Base-by-base conservation (phyloP, 495 filamentous ascomycete genomes). In the Penicillium argentinense region DNA sequence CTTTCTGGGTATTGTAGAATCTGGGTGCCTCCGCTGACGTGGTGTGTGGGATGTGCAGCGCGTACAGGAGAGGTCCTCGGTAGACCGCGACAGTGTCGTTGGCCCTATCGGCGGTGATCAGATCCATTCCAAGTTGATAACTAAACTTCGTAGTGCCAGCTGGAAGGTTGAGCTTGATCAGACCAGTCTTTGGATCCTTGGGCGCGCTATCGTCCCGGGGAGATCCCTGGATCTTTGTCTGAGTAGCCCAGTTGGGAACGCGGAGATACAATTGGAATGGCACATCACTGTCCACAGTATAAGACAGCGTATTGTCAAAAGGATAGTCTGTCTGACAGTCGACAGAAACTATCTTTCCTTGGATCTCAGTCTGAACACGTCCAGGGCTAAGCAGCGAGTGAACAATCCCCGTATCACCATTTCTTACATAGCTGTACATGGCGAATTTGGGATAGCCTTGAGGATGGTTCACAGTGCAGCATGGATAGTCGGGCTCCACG, bases 381-480 rank as follows among this genome's bases (percentile, higher is more conserved):
- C 45, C 44, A 1, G 61, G 55, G n/a, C 56, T 54, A 2, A 64
- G 53, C 1, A 62, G 41, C 3, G 51, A 43, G 21, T 64, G 58
- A 5, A 57, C 45, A 5, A 64, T 37, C 3, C 44, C 60, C 40
- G 30, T 44, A 17, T 19, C 24, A 4, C 41, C 49, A 14, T 36
- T 48, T 30, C 34, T 49, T 14, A 46, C 24, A 21, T 41, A 56
- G 34, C 42, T 49, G 25, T 42, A 61, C 14, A 49, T 39, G 12
- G 81, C 62, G 46, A 79, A 83, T 45, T 85, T 84, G 0, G 82
- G 81, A 47, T 73, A 76, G 0, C 76, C 81, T 56, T 84, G 80
- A 0, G 74, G 77, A 56, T 82, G 74, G 54, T 84, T 84, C 43
- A 85, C 81, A 3, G 80, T 82, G 57, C 82, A 84, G 66, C 82